phyloP scores from a whole-genome alignment of 2,329 filamentous ascomycete species.

The Lachnellula hyalina region DNA sequence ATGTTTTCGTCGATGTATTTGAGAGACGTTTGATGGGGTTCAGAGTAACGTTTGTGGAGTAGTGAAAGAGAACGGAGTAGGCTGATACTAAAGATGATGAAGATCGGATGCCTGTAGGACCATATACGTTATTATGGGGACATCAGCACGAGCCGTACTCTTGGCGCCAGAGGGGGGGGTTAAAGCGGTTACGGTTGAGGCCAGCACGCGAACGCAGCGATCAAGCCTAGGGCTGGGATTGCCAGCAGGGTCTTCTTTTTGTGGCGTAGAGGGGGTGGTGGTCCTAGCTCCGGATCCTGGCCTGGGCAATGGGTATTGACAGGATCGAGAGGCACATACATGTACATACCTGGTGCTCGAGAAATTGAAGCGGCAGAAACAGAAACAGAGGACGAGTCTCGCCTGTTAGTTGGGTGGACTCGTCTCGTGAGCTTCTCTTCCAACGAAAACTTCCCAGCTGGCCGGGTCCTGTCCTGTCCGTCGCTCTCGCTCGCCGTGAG shows the following conservation, averaged over 20 bases:
- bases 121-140: conserved; percentile 7
- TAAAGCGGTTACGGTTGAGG: conserved; percentile 2
- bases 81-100: background rate
- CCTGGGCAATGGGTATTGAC: background rate
- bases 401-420: no score
- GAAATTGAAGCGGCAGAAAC: background rate
- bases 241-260: background rate
- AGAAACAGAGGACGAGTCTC: no score
- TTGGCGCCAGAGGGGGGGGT: background rate
- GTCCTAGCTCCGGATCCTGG: background rate
- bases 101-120: conserved; percentile 9
- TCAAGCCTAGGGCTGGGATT: conserved; percentile 6
- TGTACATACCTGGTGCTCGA: background rate
- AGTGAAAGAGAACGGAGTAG: background rate
- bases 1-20: background rate
- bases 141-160: conserved; percentile 1
- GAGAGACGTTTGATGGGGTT: background rate
- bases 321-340: background rate
- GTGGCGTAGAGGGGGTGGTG: background rate
- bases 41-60: background rate
- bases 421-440: no score
- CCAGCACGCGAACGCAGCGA: conserved; percentile 9
- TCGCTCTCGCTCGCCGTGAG: no score
- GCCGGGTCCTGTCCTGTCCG: no score
- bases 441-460: no score